phyloP scores from a whole-genome alignment of 1,139 yeast species.

The Pichia sp. region DNA sequence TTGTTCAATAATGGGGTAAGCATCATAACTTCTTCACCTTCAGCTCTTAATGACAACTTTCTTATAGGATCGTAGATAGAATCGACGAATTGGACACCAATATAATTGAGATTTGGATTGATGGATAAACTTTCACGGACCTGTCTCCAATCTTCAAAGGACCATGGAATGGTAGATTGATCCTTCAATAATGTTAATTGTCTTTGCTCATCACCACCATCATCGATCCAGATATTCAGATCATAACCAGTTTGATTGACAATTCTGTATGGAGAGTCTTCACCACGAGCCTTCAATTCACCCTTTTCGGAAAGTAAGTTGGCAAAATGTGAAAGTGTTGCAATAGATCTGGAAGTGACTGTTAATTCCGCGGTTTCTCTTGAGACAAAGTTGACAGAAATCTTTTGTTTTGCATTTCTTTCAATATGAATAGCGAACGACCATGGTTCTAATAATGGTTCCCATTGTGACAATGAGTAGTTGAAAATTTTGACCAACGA shows the following conservation, averaged over 20 bases:
- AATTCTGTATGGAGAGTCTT: slow-evolving; percentile 79
- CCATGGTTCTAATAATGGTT: slow-evolving; percentile 90
- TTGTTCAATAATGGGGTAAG: slow-evolving; percentile 54
- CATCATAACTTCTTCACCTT: slow-evolving; percentile 78
- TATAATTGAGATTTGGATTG: slow-evolving; percentile 54
- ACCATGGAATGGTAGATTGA: slow-evolving; percentile 69
- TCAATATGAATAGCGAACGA: slow-evolving; percentile 74
- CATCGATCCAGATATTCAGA: slow-evolving; percentile 74
- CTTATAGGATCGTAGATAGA: slow-evolving; percentile 55
- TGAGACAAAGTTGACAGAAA: slow-evolving; percentile 65
- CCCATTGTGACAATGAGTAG: slow-evolving; percentile 95
- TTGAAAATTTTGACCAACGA: slow-evolving; percentile 80
- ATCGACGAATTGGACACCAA: slow-evolving; percentile 59
- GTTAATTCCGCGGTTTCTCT: slow-evolving; percentile 78
- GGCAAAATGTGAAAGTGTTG: slow-evolving; percentile 67
- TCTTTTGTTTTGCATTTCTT: slow-evolving; percentile 42
- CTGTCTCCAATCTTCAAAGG: slow-evolving; percentile 91
- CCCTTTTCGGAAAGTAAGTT: slow-evolving; percentile 53
- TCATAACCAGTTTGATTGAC: slow-evolving; percentile 84
- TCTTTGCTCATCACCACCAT: slow-evolving; percentile 23
- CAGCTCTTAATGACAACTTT: slow-evolving; percentile 68
- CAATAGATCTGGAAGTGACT: slow-evolving; percentile 77
- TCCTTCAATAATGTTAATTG: slow-evolving; percentile 44
- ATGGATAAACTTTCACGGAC: slow-evolving; percentile 79
- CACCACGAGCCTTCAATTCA: slow-evolving; percentile 65